A percentile compares a stretch with the other conserved stretches of the same genome.
Evolutionary conservation across 2,329 filamentous ascomycete species (phyloP).

Genomic region (Fusarium drepaniforme): DNA sequence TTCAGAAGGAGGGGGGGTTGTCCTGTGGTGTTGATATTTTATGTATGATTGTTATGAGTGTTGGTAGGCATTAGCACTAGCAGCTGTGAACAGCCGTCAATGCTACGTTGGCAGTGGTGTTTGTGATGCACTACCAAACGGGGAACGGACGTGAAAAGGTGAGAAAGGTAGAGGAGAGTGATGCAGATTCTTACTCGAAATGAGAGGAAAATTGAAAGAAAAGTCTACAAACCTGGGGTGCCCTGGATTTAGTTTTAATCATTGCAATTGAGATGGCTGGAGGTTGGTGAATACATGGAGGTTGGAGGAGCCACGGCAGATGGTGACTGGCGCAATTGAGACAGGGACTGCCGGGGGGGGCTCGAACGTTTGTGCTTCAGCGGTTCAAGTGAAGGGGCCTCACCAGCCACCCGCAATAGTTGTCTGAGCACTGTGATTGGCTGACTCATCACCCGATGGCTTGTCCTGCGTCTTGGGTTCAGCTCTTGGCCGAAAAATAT

Average conservation of each 20-base stretch:
- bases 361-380: conserved; percentile 16
- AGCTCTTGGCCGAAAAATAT: conserved; percentile 12
- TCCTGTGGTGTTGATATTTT: conserved; percentile 1
- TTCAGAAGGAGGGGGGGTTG: background rate
- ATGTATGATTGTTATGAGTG: background rate
- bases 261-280: conserved; percentile 45
- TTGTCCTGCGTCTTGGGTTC: conserved; percentile 3
- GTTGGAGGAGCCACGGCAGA: conserved; percentile 35
- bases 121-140: conserved; percentile 23
- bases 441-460: background rate
- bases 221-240: conserved; percentile 15
- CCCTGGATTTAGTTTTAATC: conserved; percentile 39
- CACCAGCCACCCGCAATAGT: conserved; percentile 29
- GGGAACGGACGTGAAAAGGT: background rate
- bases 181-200: conserved; percentile 27
- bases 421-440: conserved; percentile 18
- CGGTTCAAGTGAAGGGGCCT: conserved; percentile 14
- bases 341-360: background rate
- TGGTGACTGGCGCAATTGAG: background rate
- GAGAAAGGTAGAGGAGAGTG: conserved; percentile 1
- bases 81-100: conserved; percentile 24
- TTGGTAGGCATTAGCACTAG: conserved; percentile 29
- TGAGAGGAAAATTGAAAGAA: conserved; percentile 15
- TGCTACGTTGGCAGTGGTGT: background rate
- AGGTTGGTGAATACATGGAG: conserved; percentile 38